Base-by-base conservation (phyloP, 1,284 basidiomycete species). In the Trametes sp. region DNA sequence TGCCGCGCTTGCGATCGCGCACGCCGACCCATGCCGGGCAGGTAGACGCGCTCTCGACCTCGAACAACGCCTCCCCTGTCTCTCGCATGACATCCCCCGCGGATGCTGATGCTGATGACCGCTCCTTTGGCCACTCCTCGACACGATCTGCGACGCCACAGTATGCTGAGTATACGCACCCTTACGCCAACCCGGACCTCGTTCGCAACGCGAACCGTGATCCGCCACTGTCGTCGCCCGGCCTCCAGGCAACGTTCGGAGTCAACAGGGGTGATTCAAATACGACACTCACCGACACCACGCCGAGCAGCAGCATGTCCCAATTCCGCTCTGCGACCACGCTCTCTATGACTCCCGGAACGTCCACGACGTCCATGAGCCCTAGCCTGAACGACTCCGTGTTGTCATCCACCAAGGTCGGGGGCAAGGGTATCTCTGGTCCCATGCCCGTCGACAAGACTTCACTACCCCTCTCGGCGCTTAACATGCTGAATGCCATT, bases 171-270 rank as follows among this genome's bases (percentile, higher is more conserved):
- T 74, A 73, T 31, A 70, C 66, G 42, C 90, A 92, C 75, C 91
- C 91, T 41, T 93, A 92, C 71, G 91, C 90, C 57, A 91, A 92
- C 68, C 89, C 91, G 8, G 87, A 91, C 63, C 77, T 88, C 16
- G 70, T 69, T 26, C 68, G 67, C n/a, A 33, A 61, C 77, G 80
- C 49, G 67, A 76, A 61, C 41, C 70, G 54, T 77, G 65, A 82
- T 56, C 77, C 77, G 52, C 71, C 77, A 29, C 71, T 76, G 49
- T 75, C 77, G 26, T 71, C 73, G n/a, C 59, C 68, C 26, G 64
- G 55, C 8, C 51, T 64, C n/a, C 62, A 65, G 48, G 64, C 69
- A 31, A 53, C 72, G n/a, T 65, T 71, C 28, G 58, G 59, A 13
- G 63, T 72, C 7, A 64, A 57, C 42, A 69, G 70, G 23, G 86